These are phyloP conservation scores for Rhododendron kiyosumense DNA, from an alignment of 148 eudicot species.

Conservation along the genomic window DNA sequence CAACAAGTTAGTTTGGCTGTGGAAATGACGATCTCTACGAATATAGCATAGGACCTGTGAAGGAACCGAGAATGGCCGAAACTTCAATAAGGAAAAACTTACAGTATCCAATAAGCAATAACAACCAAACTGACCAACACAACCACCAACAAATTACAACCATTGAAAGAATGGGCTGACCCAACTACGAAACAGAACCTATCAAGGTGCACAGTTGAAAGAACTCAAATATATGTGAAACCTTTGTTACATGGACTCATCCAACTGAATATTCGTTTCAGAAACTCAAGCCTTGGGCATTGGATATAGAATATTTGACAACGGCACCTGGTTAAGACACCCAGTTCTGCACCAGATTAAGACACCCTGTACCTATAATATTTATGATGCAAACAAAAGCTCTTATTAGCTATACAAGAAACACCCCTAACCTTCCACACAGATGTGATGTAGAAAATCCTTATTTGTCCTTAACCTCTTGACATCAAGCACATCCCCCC, in stretches of 20 bases:
- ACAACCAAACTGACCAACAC: neutral
- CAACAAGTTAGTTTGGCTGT: neutral
- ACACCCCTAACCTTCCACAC: neutral
- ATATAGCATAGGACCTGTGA: neutral
- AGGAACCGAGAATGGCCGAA: neutral
- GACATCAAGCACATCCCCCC: neutral
- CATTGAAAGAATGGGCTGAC: constrained; percentile 4
- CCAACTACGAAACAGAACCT: neutral
- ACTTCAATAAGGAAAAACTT: neutral
- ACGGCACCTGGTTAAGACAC: neutral
- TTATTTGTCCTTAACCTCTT: neutral
- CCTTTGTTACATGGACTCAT: neutral
- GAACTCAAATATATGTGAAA: neutral
- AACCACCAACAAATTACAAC: neutral
- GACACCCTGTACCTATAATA: neutral
- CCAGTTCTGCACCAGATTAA: neutral
- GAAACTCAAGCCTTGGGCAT: neutral
- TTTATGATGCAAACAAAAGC: neutral
- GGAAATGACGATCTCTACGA: neutral
- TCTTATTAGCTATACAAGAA: neutral
- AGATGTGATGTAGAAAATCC: neutral
- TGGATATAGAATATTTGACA: neutral
- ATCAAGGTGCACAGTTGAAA: neutral
- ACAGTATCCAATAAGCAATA: neutral
- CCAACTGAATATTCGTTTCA: neutral